phyloP scores from a whole-genome alignment of 495 filamentous ascomycete species.

The Aspergillus nanangensis region DNA sequence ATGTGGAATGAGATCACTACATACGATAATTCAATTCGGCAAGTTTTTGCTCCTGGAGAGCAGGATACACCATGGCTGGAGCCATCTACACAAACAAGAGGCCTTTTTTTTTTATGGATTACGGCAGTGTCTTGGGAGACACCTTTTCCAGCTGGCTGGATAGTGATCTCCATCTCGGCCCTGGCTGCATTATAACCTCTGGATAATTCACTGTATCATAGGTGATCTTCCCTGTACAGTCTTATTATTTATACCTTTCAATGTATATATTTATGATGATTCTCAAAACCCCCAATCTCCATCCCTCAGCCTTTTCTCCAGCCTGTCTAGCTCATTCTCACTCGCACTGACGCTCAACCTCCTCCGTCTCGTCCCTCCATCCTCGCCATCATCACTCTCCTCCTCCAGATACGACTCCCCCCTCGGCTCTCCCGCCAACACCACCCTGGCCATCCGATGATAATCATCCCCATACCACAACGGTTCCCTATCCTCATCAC shows the following conservation, averaged over 20 bases:
- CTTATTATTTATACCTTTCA: not conserved
- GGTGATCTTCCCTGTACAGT: no score
- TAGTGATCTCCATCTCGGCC: no score
- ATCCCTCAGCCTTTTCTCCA: conserved; percentile 10
- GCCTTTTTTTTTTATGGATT: not conserved
- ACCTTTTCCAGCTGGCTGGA: no score
- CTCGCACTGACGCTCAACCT: conserved; percentile 12
- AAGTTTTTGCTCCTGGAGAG: not conserved
- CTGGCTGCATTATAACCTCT: no score
- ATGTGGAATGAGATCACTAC: conserved; percentile 13
- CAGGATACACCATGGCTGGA: not conserved
- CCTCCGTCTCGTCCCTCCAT: not conserved
- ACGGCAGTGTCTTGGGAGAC: not conserved
- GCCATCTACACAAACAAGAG: not conserved
- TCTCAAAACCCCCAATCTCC: conserved; percentile 2
- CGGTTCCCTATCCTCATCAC: conserved; percentile 6
- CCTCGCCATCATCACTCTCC: not conserved
- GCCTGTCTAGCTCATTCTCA: conserved; percentile 14
- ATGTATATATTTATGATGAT: not conserved
- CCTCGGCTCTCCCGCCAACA: conserved; percentile 16
- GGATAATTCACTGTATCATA: no score
- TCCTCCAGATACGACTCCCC: conserved; percentile 12
- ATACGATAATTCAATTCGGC: not conserved
- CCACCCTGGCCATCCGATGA: conserved; percentile 9
- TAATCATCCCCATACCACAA: conserved; percentile 17